Base-by-base conservation (phyloP, 176 grass and related monocot genomes). In the Hsuehochloa calcarea region DNA sequence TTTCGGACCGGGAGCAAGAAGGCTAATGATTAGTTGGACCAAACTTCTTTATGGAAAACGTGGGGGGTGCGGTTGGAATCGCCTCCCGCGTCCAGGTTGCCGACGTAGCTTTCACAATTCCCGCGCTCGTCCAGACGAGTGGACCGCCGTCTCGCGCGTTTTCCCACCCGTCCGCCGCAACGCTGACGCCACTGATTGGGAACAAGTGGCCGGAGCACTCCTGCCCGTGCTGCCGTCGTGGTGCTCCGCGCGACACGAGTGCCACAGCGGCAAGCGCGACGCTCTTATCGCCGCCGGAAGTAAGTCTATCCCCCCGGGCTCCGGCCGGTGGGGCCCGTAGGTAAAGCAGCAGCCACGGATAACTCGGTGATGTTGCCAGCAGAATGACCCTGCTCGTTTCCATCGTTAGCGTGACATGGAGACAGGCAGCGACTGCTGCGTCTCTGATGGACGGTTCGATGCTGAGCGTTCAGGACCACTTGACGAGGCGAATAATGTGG, bases 21-120 rank as follows among this genome's bases (percentile, higher is more conserved):
- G 54, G 1, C 13, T 45, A 13, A 41, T 1, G 6, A 6, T 66
- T 64, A 22, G 43, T 44, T 46, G 56, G 6, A 27, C 58, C 67
- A 3, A 50, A 22, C 64, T 41, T 60, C 5, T 51, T 4, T 1
- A 23, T 34, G 52, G 26, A 65, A 89, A 44, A 27, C 66, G 77
- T 43, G 22, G 19, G n/a, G 38, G 39, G 29, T 82, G 79, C 74
- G 84, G 84, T 8, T 3, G 26, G 67, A 6, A n/a, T 49, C 15
- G 8, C 14, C 56, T 22, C 55, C 72, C 4, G 23, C 46, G 59
- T 87, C 84, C 14, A 87, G 27, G 55, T 79, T 80, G 29, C 82
- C 4, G 49, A 66, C 20, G 74, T 61, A 51, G 84, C 74, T 87
- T 72, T 86, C 75, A 4, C 49, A 2, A 17, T 43, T 54, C 9